Evolutionary conservation across 148 eudicot species (phyloP).

Genomic region (Rhododendron griersonianum): DNA sequence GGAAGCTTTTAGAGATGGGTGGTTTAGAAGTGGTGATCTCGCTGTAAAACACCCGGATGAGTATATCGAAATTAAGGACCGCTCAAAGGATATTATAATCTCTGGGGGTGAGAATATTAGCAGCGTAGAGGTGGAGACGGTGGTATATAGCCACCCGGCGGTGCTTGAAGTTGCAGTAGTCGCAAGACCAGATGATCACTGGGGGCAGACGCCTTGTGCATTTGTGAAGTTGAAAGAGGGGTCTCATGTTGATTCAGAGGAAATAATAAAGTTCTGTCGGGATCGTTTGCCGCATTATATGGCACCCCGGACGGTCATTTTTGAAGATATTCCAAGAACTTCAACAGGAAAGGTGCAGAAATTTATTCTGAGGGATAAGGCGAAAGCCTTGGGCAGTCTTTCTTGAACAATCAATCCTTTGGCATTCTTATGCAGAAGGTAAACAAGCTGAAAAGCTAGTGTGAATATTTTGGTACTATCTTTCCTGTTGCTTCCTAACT

Average conservation of each 20-base stretch:
- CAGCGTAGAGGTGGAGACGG: conserved; percentile 36
- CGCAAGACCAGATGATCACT: conserved; percentile 39
- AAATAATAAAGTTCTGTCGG: conserved; percentile 30
- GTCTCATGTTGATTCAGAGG: conserved; percentile 12
- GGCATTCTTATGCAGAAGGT: not conserved
- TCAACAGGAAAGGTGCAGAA: conserved; percentile 41
- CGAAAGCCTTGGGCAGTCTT: conserved; percentile 24
- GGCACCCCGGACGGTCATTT: conserved; percentile 40
- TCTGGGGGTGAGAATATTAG: conserved; percentile 57
- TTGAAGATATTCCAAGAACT: conserved; percentile 36
- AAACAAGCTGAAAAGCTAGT: not conserved
- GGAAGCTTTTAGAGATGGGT: conserved; percentile 35
- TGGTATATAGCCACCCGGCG: conserved; percentile 29
- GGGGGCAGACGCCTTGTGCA: conserved; percentile 61
- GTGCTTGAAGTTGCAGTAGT: conserved; percentile 46
- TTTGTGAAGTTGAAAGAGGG: conserved; percentile 37
- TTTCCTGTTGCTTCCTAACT: not conserved
- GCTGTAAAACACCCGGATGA: conserved; percentile 40
- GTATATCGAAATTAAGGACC: conserved; percentile 40
- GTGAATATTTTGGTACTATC: not conserved
- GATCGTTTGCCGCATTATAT: conserved; percentile 42
- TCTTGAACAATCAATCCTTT: not conserved
- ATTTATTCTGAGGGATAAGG: conserved; percentile 28
- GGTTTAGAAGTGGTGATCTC: conserved; percentile 44
- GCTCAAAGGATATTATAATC: conserved; percentile 43